Evolutionary conservation across 768 basidiomycete species (phyloP).

Genomic region (Lactifluus rugatus): DNA sequence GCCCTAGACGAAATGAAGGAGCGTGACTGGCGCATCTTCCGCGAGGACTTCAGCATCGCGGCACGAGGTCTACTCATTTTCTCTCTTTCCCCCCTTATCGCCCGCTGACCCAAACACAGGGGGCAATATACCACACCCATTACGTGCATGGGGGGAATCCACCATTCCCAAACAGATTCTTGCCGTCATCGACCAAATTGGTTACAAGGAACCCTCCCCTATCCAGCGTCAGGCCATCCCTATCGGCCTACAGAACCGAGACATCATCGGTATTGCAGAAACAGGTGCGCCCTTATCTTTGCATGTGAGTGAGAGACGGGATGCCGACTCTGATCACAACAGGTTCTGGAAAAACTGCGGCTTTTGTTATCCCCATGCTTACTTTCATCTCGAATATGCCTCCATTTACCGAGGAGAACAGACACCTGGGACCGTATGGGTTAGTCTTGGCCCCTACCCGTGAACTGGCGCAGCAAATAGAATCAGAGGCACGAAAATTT

Average conservation of each 20-base stretch:
- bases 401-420: constrained; percentile 81
- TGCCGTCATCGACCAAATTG: constrained; percentile 80
- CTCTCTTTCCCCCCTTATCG: background rate
- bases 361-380: constrained; percentile 97
- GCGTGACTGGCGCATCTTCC: constrained; percentile 97
- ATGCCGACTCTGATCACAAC: background rate
- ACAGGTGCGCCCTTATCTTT: constrained; percentile 53
- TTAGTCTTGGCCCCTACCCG: constrained; percentile 95
- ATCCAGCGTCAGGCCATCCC: constrained; percentile 99
- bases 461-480: constrained; percentile 96
- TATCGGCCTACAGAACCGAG: constrained; percentile 93
- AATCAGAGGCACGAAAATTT: constrained; percentile 86
- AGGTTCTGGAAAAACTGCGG: constrained; percentile 99
- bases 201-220: constrained; percentile 94
- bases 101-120: constrained; percentile 35
- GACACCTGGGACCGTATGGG: constrained; percentile 89
- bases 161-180: constrained; percentile 69
- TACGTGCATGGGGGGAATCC: constrained; percentile 89
- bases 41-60: constrained; percentile 96
- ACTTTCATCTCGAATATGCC: constrained; percentile 85
- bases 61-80: constrained; percentile 55
- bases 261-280: constrained; percentile 97
- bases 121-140: constrained; percentile 86
- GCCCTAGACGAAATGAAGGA: constrained; percentile 89
- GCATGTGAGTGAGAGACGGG: background rate